Percentiles rank a stretch among this genome's conserved stretches.
These are phyloP conservation scores for Cyclocybe aegerita DNA, from an alignment of 768 basidiomycete genomes.

Conservation along the genomic window DNA sequence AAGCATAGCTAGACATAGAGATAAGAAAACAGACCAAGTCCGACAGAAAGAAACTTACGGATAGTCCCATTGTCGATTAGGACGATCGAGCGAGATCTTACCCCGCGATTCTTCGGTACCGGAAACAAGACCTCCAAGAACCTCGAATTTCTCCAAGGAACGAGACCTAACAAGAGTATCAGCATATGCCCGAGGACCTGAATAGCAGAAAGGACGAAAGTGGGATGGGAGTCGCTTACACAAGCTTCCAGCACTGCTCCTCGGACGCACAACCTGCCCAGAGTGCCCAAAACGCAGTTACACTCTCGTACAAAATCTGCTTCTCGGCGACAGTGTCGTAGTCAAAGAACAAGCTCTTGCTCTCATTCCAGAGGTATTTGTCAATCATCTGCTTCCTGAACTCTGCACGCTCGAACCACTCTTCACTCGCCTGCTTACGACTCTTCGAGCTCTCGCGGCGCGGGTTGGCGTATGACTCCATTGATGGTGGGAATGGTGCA, in stretches of 20 bases:
- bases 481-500: slow-evolving; percentile 86
- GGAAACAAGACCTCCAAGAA: slow-evolving; percentile 90
- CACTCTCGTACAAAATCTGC: slow-evolving; percentile 94
- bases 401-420: slow-evolving; percentile 93
- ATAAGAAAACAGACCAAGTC: slow-evolving; percentile 14
- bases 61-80: slow-evolving; percentile 99
- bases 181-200: slow-evolving; percentile 10
- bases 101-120: slow-evolving; percentile 97
- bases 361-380: slow-evolving; percentile 96
- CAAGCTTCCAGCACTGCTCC: slow-evolving; percentile 89
- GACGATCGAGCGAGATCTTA: slow-evolving; percentile 91
- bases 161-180: slow-evolving; percentile 53
- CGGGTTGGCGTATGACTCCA: slow-evolving; percentile 66
- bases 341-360: slow-evolving; percentile 91
- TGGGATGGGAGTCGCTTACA: slow-evolving; percentile 49
- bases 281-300: slow-evolving; percentile 94
- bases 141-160: slow-evolving; percentile 94
- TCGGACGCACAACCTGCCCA: slow-evolving; percentile 99
- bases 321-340: slow-evolving; percentile 91
- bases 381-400: slow-evolving; percentile 85
- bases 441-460: slow-evolving; percentile 57
- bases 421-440: slow-evolving; percentile 70
- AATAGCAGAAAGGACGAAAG: slow-evolving; percentile 17
- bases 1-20: slow-evolving; percentile 56
- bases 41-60: slow-evolving; percentile 55